Evolutionary conservation across 345 rosid species (phyloP), one percentile per base, ranked within the genome.

Genomic region (Sisymbrium irio): DNA sequence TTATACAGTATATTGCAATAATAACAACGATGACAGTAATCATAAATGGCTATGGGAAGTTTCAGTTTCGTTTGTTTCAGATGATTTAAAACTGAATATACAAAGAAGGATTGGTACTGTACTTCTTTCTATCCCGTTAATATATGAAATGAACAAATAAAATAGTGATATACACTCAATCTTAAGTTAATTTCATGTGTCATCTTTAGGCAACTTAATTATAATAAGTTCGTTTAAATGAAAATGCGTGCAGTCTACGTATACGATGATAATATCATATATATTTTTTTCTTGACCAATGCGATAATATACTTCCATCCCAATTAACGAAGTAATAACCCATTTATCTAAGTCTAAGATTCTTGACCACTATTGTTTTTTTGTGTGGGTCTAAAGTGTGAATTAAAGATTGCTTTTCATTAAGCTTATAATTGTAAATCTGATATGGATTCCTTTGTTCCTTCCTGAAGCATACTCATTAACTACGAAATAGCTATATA

Each of bases 61-160:
- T 45, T 58, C 45, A 59, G 35, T 58, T 33, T 61, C 47, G 65
- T 57, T 57, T 57, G 44, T 35, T 57, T 56, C 20, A 57, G 62
- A 18, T 35, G 0, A 35, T 57, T 57, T 57, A 55, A 18, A 55
- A 55, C 9, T n/a, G 11, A 55, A 55, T 8, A 30, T 4, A 30
- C 20, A 7, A 55, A 14, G 46, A 14, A 55, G 39, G 60, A 55
- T 55, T 55, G 22, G 17, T 30, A 54, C 5, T 14, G 1, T 54
- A 28, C 12, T n/a, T 55, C 60, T 54, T 30, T n/a, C 10, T 53
- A 14, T n/a, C n/a, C n/a, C n/a, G 17, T 35, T n/a, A 7, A 55
- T 53, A 53, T 22, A 53, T 53, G 17, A 13, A 53, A 53, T 53
- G 17, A 13, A 53, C 35, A 53, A 53, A 20, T 20, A 13, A 53